Evolutionary conservation across 805 yeast genomes (phyloP), one percentile per base, ranked within the genome.

Genomic region (Yamadazyma akitaensis): DNA sequence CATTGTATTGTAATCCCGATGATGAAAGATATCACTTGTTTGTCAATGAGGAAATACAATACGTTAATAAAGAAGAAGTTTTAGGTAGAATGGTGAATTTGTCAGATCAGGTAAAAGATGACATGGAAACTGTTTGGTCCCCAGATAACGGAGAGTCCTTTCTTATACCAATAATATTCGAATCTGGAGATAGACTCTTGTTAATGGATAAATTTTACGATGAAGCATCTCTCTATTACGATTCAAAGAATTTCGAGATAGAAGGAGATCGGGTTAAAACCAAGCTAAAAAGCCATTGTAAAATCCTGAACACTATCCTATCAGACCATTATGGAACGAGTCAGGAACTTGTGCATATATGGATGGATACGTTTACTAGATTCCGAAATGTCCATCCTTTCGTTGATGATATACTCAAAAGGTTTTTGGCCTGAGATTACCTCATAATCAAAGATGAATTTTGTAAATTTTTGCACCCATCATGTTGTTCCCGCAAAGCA

Each of bases 21-120:
- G 77, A 43, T 64, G 65, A 55, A 59, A 17, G 33, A 13, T 67
- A 46, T 43, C 44, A 44, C 5, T 19, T 49, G 2, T 56, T 59
- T 35, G 37, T 18, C 11, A 18, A 44, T 16, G 44, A 43, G n/a
- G 16, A 30, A 11, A 25, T 8, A 13, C 5, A 13, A 13, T 35
- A 36, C 53, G 53, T 35, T 40, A 43, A 36, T 55, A 53, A 40
- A 56, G 58, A 9, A 55, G 58, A 58, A 55, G 47, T 26, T 1
- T 54, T 50, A 47, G 13, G 44, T 36, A 30, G 41, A 41, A 11
- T 33, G 40, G 10, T 36, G 12, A 37, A 31, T 19, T 33, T 49
- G 19, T 30, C 24, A 13, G 16, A 21, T 9, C 49, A 47, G 21
- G 9, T 51, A 2, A 25, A 42, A 4, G 47, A 48, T 12, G 58